Conservation (phyloP, 2,329 filamentous ascomycete species). For the Cercospora zeina region DNA sequence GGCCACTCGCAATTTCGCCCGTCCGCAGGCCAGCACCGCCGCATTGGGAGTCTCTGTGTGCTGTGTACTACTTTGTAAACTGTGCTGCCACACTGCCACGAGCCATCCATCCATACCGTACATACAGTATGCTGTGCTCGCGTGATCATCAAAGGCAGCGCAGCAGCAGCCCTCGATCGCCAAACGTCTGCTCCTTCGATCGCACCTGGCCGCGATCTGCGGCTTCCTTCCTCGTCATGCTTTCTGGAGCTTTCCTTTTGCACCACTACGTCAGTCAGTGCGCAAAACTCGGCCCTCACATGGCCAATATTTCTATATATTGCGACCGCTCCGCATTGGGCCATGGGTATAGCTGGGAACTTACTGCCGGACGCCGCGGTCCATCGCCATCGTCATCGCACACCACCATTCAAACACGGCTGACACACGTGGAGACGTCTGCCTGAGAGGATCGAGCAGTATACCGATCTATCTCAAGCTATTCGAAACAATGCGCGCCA, state of each 20-base stretch:
- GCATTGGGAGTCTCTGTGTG: constrained; percentile 4
- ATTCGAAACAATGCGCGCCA: constrained; percentile 23
- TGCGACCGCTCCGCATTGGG: neutral
- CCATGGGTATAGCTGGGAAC: neutral
- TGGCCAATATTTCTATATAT: constrained; percentile 10
- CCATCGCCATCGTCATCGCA: neutral
- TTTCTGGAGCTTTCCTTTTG: neutral
- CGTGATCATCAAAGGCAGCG: too few relatives aligned
- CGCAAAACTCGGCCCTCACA: constrained; percentile 5
- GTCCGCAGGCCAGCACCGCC: constrained; percentile 6
- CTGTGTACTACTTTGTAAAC: too few relatives aligned
- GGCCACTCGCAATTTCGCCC: constrained; percentile 14
- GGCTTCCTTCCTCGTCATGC: neutral
- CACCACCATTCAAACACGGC: constrained; percentile 6
- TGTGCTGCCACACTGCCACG: neutral
- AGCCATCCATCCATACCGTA: neutral
- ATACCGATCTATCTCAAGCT: constrained; percentile 11
- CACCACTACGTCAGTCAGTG: constrained; percentile 3
- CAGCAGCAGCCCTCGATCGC: constrained; percentile 3
- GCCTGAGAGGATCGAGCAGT: neutral
- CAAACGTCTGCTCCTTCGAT: constrained; percentile 1
- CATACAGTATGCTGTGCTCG: constrained; percentile 6
- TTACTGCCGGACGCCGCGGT: neutral
- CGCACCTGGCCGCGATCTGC: neutral
- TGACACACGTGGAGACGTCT: constrained; percentile 4